phyloP scores from a whole-genome alignment of 768 basidiomycete genomes.

The Tulasnella sp. region DNA sequence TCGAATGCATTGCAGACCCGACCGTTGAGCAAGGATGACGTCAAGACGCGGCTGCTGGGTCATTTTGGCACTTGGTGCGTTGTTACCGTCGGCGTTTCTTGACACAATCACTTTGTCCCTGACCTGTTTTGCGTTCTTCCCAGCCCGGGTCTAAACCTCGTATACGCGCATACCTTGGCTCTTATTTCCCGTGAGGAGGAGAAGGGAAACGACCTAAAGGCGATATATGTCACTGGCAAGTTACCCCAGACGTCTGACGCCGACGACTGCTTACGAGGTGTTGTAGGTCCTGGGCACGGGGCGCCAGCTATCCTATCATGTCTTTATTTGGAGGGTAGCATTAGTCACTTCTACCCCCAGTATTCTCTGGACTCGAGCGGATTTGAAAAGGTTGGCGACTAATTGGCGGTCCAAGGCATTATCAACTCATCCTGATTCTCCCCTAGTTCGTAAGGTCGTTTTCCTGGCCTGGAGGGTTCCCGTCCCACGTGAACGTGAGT shows the following conservation, averaged over 20 bases:
- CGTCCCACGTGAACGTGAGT: conserved; percentile 41
- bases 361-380: conserved; percentile 35
- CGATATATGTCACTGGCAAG: conserved; percentile 71
- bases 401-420: conserved; percentile 30
- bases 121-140: conserved; percentile 24
- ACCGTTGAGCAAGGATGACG: conserved; percentile 47
- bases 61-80: conserved; percentile 55
- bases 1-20: conserved; percentile 56
- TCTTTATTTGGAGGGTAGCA: conserved; percentile 60
- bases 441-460: conserved; percentile 60
- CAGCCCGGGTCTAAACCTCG: conserved; percentile 62
- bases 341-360: conserved; percentile 33
- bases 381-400: conserved; percentile 26
- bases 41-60: conserved; percentile 71
- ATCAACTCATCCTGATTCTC: conserved; percentile 23
- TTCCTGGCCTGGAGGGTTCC: conserved; percentile 73
- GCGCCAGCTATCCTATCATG: conserved; percentile 79
- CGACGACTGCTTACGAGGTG: neutral
- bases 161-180: conserved; percentile 51
- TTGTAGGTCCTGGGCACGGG: conserved; percentile 46
- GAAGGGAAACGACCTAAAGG: conserved; percentile 40
- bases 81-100: neutral
- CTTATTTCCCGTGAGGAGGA: conserved; percentile 33
- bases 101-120: neutral
- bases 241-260: conserved; percentile 30